These are phyloP conservation scores for Cercospora berteroae DNA, from an alignment of 2,329 filamentous ascomycete species.

Conservation along the genomic window DNA sequence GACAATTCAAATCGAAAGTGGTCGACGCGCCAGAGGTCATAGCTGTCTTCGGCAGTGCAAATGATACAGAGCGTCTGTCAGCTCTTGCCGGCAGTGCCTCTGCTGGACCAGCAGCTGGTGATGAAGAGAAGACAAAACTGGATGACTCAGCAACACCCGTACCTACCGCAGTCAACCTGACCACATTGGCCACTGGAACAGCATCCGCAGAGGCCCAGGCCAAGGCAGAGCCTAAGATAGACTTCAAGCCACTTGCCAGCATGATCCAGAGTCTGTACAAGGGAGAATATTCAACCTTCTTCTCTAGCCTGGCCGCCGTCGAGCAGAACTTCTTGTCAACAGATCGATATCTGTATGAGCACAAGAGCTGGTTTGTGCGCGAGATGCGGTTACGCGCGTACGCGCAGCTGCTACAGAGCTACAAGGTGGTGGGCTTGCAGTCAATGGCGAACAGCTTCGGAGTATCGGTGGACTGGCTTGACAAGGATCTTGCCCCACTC, in stretches of 20 bases:
- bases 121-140: constrained; percentile 65
- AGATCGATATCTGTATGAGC: constrained; percentile 93
- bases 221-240: constrained; percentile 76
- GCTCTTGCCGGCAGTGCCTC: constrained; percentile 78
- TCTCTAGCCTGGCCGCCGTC: constrained; percentile 80
- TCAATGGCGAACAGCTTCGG: constrained; percentile 98
- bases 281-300: constrained; percentile 92
- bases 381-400: constrained; percentile 97
- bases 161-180: constrained; percentile 80
- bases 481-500: constrained; percentile 93
- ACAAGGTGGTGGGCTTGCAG: constrained; percentile 91
- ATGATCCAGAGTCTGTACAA: constrained; percentile 90
- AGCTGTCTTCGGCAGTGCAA: constrained; percentile 74
- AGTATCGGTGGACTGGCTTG: constrained; percentile 92
- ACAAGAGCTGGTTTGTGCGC: constrained; percentile 94
- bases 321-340: constrained; percentile 92
- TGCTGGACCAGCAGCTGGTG: constrained; percentile 71
- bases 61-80: constrained; percentile 81
- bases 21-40: constrained; percentile 98
- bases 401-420: constrained; percentile 94
- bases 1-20: constrained; percentile 98
- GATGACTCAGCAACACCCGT: constrained; percentile 39
- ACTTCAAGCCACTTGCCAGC: constrained; percentile 84
- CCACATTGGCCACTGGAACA: constrained; percentile 67
- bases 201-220: constrained; percentile 58